These are phyloP conservation scores for Colletotrichum tabaci DNA, from an alignment of 2,329 filamentous ascomycete genomes.

Conservation along the genomic window DNA sequence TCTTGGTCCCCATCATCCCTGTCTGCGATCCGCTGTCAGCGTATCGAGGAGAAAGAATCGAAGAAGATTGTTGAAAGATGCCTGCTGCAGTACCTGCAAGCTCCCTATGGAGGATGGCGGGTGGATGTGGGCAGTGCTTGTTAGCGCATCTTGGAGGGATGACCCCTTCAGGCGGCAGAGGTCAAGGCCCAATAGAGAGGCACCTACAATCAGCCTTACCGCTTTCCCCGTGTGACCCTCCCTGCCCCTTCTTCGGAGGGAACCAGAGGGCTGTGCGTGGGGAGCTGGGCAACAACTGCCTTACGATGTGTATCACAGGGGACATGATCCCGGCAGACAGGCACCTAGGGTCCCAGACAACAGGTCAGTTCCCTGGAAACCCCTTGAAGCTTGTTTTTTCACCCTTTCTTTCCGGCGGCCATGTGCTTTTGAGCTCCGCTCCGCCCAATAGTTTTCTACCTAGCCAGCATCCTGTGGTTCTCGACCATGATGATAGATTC, in stretches of 20 bases:
- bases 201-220: slow-evolving; percentile 15
- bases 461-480: background rate
- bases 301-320: background rate
- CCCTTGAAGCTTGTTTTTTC: slow-evolving; percentile 23
- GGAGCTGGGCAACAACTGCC: background rate
- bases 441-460: background rate
- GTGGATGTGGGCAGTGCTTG: background rate
- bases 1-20: background rate
- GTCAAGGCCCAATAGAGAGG: background rate
- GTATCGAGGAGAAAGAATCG: background rate
- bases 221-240: background rate
- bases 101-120: background rate
- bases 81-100: background rate
- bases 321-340: background rate
- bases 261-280: slow-evolving; percentile 18
- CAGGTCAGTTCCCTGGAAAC: background rate
- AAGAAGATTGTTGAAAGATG: background rate
- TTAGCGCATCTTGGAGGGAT: slow-evolving; percentile 1
- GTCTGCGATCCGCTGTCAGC: background rate
- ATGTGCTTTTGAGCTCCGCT: background rate
- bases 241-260: slow-evolving; percentile 5
- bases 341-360: background rate
- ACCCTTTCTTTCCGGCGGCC: background rate
- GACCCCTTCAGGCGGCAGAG: slow-evolving; percentile 4
- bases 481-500: background rate